Evolutionary conservation across 768 basidiomycete species (phyloP).

Genomic region (Termitomyces bulborhizus): DNA sequence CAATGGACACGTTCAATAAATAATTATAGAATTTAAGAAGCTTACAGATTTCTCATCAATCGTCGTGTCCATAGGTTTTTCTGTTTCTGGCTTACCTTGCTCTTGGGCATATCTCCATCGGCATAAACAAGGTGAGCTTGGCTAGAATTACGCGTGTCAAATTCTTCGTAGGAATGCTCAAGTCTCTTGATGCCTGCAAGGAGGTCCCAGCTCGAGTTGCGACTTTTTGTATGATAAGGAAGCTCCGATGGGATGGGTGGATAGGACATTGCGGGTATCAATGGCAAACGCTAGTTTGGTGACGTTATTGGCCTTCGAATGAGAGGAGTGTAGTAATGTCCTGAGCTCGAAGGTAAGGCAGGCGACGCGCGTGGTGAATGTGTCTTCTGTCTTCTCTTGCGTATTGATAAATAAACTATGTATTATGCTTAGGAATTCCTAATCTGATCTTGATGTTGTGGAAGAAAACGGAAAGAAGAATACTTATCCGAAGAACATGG

Average conservation of each 20-base stretch:
- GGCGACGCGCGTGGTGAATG: background rate
- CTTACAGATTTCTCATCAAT: conserved; percentile 24
- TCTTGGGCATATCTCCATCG: conserved; percentile 56
- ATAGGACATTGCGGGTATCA: conserved; percentile 10
- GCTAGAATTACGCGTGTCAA: conserved; percentile 48
- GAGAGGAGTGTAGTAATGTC: background rate
- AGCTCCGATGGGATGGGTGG: background rate
- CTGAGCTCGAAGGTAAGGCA: background rate
- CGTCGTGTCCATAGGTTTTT: background rate
- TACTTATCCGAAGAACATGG: background rate
- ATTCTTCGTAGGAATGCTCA: conserved; percentile 52
- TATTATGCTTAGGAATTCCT: conserved; percentile 1
- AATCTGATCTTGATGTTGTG: background rate
- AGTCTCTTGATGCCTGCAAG: conserved; percentile 43
- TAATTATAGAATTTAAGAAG: conserved; percentile 63
- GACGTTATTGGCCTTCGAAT: background rate
- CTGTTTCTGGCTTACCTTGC: conserved; percentile 30
- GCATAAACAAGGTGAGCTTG: conserved; percentile 48
- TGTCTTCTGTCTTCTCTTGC: background rate
- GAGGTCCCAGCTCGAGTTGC: conserved; percentile 44
- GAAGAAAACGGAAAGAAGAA: background rate
- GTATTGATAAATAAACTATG: background rate
- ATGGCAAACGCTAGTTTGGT: background rate
- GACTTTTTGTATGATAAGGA: conserved; percentile 12
- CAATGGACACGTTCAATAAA: conserved; percentile 67